Evolutionary conservation across 2,329 filamentous ascomycete species (phyloP).

Genomic region (Trichoderma sp.): DNA sequence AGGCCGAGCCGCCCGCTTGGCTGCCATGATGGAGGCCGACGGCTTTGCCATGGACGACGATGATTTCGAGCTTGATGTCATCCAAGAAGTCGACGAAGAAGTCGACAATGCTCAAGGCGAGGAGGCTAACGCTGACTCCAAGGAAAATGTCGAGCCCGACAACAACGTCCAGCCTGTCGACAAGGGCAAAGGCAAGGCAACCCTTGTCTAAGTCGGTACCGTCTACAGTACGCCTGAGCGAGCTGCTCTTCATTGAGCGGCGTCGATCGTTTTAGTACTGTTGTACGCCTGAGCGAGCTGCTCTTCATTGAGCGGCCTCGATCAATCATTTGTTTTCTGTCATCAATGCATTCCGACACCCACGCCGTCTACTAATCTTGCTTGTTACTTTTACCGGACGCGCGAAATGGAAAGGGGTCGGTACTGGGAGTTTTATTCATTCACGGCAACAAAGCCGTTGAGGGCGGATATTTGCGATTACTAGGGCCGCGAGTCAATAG

Average conservation of each 20-base stretch:
- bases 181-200: neutral
- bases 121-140: neutral
- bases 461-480: neutral
- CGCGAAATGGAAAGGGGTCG: neutral
- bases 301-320: neutral
- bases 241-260: neutral
- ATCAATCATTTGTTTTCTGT: neutral
- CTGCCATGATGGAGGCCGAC: constrained; percentile 49
- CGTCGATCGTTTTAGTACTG: too few species aligned
- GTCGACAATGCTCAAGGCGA: neutral
- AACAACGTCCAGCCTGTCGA: neutral
- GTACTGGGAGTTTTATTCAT: neutral
- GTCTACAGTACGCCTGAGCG: neutral
- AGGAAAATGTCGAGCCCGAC: constrained; percentile 14
- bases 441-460: neutral
- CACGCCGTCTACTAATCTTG: neutral
- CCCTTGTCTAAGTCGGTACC: neutral
- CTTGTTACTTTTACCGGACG: neutral
- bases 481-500: neutral
- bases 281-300: neutral
- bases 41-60: constrained; percentile 24
- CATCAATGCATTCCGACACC: constrained; percentile 2
- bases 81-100: neutral
- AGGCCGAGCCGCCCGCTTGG: constrained; percentile 51
- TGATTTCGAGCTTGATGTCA: too few species aligned